Conservation (phyloP, 176 grass and related monocot species). For the Aegilops bicornis region DNA sequence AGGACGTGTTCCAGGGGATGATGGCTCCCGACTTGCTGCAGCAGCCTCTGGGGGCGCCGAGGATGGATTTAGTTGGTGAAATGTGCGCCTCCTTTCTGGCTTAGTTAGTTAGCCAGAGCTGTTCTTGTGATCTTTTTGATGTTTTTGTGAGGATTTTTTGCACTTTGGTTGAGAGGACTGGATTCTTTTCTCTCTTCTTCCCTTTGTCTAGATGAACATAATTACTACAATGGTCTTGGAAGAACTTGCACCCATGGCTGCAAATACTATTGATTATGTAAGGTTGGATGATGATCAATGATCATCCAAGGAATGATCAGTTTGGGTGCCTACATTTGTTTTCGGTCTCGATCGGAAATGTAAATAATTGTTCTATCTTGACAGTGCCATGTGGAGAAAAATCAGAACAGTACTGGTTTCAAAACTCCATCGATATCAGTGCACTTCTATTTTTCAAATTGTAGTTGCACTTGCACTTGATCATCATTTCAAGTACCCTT, state of each 20-base stretch:
- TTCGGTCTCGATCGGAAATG: neutral
- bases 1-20: constrained; percentile 46
- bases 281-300: constrained; percentile 17
- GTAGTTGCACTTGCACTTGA: neutral
- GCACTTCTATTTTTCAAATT: neutral
- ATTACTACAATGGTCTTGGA: neutral
- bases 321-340: constrained; percentile 12
- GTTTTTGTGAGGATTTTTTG: constrained; percentile 21
- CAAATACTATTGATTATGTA: constrained; percentile 24
- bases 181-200: neutral
- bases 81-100: constrained; percentile 32
- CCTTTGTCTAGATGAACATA: constrained; percentile 17
- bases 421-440: neutral
- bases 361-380: neutral
- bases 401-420: neutral
- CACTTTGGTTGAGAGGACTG: constrained; percentile 19
- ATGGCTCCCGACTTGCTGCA: constrained; percentile 40
- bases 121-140: neutral
- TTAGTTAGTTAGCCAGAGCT: neutral
- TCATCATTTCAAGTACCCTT: neutral
- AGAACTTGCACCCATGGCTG: constrained; percentile 12
- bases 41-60: constrained; percentile 36
- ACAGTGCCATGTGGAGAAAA: neutral
- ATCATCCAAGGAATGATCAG: neutral
- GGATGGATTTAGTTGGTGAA: constrained; percentile 52